Conservation (phyloP, 352 stramenopile species). For the Phytophthora colocasiae region DNA sequence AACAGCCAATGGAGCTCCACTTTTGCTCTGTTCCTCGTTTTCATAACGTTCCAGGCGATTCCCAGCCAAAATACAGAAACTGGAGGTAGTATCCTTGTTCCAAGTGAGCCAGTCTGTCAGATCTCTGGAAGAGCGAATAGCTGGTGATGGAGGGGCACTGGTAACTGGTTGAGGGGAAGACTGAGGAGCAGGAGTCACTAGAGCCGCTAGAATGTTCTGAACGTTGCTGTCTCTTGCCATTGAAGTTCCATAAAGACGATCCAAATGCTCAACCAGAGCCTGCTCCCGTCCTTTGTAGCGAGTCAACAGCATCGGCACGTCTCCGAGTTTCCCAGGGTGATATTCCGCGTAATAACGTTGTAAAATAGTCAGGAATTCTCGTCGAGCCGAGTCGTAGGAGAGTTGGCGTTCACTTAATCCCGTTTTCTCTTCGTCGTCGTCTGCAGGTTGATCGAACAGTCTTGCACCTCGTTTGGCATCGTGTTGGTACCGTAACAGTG, state of each 20-base stretch:
- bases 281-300: slow-evolving; percentile 59
- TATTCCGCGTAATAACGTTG: slow-evolving; percentile 66
- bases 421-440: slow-evolving; percentile 18
- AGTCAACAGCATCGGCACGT: slow-evolving; percentile 62
- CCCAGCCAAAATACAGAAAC: slow-evolving; percentile 57
- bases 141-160: slow-evolving; percentile 41
- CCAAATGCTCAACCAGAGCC: slow-evolving; percentile 64
- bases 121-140: slow-evolving; percentile 14
- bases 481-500: slow-evolving; percentile 41
- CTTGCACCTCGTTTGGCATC: slow-evolving; percentile 26
- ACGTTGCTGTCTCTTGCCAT: slow-evolving; percentile 48
- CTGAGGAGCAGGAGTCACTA: slow-evolving; percentile 7
- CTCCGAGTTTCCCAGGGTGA: slow-evolving; percentile 63
- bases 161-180: slow-evolving; percentile 2
- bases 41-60: slow-evolving; percentile 63
- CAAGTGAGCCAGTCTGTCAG: slow-evolving; percentile 49
- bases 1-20: slow-evolving; percentile 40
- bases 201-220: slow-evolving; percentile 32
- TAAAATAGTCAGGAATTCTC: slow-evolving; percentile 46
- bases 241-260: slow-evolving; percentile 69
- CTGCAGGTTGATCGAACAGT: slow-evolving; percentile 22
- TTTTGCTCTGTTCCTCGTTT: slow-evolving; percentile 48
- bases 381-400: slow-evolving; percentile 21
- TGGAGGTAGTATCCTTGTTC: slow-evolving; percentile 33
- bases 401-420: slow-evolving; percentile 5